phyloP scores from a whole-genome alignment of 768 basidiomycete species.

The Trametes maxima region DNA sequence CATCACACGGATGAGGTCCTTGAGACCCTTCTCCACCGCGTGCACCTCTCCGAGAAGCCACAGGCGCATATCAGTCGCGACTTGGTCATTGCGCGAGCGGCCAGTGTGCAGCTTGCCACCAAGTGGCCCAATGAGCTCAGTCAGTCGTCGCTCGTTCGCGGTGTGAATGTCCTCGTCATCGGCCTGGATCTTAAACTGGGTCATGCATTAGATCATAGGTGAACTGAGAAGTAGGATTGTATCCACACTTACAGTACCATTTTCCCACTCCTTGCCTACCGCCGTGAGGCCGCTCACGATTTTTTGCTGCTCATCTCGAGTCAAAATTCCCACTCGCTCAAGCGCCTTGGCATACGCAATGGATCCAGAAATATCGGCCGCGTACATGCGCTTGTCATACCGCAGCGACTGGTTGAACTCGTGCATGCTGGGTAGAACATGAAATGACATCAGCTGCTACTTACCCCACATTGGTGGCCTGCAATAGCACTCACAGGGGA shows the following conservation, averaged over 20 bases:
- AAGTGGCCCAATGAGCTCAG: constrained; percentile 88
- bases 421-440: constrained; percentile 60
- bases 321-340: constrained; percentile 78
- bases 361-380: constrained; percentile 89
- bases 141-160: constrained; percentile 93
- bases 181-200: constrained; percentile 71
- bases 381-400: constrained; percentile 94
- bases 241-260: constrained; percentile 53
- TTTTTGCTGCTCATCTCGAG: constrained; percentile 68
- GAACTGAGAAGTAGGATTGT: neutral
- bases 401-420: constrained; percentile 95
- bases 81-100: constrained; percentile 96
- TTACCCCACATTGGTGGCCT: constrained; percentile 13
- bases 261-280: constrained; percentile 87
- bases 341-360: constrained; percentile 95
- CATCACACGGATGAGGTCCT: constrained; percentile 83
- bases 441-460: constrained; percentile 16
- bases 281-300: constrained; percentile 73
- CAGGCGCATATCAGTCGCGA: constrained; percentile 96
- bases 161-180: constrained; percentile 99
- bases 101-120: constrained; percentile 98
- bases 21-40: constrained; percentile 67
- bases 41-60: constrained; percentile 87
- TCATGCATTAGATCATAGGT: neutral
- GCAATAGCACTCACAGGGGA: constrained; percentile 60